phyloP scores from a whole-genome alignment of 2,329 filamentous ascomycete genomes.

The Xylariales sp. region DNA sequence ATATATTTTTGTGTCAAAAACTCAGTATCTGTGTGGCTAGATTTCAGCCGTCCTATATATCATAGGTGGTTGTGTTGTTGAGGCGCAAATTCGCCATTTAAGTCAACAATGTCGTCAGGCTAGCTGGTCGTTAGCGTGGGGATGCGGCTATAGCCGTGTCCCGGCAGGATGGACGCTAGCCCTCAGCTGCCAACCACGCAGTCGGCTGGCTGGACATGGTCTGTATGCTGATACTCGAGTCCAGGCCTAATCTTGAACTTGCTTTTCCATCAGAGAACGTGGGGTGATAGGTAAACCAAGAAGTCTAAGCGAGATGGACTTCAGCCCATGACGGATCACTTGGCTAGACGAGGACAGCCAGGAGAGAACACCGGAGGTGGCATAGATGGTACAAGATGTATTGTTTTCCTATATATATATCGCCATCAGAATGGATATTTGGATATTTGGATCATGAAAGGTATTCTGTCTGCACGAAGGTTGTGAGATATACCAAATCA shows the following conservation, averaged over 20 bases:
- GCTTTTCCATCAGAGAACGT: neutral
- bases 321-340: too few relatives aligned
- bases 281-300: neutral
- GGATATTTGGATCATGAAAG: too few relatives aligned
- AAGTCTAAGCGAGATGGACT: neutral
- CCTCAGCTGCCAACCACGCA: neutral
- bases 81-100: slow-evolving; percentile 4
- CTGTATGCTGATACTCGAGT: too few relatives aligned
- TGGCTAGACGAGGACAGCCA: too few relatives aligned
- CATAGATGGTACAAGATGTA: too few relatives aligned
- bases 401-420: too few relatives aligned
- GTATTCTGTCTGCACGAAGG: too few relatives aligned
- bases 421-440: too few relatives aligned
- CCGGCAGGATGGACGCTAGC: neutral
- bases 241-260: neutral
- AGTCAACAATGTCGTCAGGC: neutral
- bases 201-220: neutral
- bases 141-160: neutral
- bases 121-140: neutral
- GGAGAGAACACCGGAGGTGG: too few relatives aligned
- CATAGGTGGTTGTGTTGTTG: neutral
- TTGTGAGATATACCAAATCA: too few relatives aligned
- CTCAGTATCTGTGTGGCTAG: neutral
- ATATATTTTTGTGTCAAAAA: neutral
- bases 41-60: neutral